phyloP scores from a whole-genome alignment of 2,329 filamentous ascomycete genomes.

The Cucurbitaria berberidis region DNA sequence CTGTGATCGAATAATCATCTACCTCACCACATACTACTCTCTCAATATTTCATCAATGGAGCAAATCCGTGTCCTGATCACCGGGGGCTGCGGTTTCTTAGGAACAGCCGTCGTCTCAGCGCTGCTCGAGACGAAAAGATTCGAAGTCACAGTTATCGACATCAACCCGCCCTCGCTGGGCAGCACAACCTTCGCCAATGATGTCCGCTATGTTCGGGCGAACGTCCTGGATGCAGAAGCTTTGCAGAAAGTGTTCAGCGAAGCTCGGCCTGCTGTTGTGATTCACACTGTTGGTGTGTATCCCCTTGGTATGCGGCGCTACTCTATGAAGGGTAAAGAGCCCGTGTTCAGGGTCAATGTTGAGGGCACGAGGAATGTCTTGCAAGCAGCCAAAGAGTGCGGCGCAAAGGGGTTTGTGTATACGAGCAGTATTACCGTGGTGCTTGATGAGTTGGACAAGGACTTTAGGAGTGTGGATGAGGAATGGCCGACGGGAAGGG shows the following conservation, averaged over 20 bases:
- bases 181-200: constrained; percentile 28
- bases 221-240: constrained; percentile 49
- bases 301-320: constrained; percentile 47
- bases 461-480: constrained; percentile 88
- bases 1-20: constrained; percentile 1
- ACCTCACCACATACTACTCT: not conserved
- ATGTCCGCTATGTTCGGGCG: constrained; percentile 45
- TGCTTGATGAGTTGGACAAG: constrained; percentile 75
- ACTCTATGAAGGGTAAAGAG: constrained; percentile 47
- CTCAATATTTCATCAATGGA: constrained; percentile 26
- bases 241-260: constrained; percentile 59
- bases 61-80: constrained; percentile 49
- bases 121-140: constrained; percentile 46
- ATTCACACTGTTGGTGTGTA: constrained; percentile 79
- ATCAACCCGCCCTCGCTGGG: constrained; percentile 45
- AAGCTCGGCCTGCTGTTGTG: constrained; percentile 77
- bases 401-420: constrained; percentile 85
- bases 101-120: constrained; percentile 51
- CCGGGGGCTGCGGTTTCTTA: constrained; percentile 57
- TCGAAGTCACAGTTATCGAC: constrained; percentile 50
- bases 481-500: constrained; percentile 76
- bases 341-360: constrained; percentile 85
- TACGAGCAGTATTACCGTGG: constrained; percentile 85
- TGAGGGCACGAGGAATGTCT: constrained; percentile 78
- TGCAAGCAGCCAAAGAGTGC: constrained; percentile 72